Conservation (phyloP, 2,329 filamentous ascomycete genomes). For the Aureobasidium mangrovei region DNA sequence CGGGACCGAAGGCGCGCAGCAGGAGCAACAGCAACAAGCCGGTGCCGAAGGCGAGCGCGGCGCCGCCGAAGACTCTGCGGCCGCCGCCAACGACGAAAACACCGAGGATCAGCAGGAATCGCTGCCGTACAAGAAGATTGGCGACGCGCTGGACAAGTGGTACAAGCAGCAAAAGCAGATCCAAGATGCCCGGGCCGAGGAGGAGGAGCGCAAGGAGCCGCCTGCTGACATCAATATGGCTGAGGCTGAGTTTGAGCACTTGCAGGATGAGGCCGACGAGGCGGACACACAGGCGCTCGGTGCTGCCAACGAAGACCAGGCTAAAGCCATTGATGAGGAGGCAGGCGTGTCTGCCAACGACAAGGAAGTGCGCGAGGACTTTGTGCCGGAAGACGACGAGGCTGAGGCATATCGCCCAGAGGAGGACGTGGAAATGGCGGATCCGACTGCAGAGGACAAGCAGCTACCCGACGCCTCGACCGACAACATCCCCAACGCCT, state of each 20-base stretch:
- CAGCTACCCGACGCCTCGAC: slow-evolving; percentile 19
- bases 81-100: slow-evolving; percentile 13
- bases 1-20: slow-evolving; percentile 56
- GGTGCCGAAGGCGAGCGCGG: slow-evolving; percentile 17
- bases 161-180: slow-evolving; percentile 84
- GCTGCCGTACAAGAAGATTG: slow-evolving; percentile 87
- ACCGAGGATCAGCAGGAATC: slow-evolving; percentile 13
- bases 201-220: slow-evolving; percentile 43
- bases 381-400: slow-evolving; percentile 22
- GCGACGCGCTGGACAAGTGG: slow-evolving; percentile 87
- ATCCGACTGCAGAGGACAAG: slow-evolving; percentile 22
- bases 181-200: slow-evolving; percentile 35
- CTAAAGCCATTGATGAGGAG: slow-evolving; percentile 73
- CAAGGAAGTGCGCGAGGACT: slow-evolving; percentile 24
- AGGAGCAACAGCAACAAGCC: slow-evolving; percentile 37
- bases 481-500: slow-evolving; percentile 32
- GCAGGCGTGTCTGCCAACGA: slow-evolving; percentile 72
- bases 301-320: slow-evolving; percentile 78
- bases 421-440: slow-evolving; percentile 31
- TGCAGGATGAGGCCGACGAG: slow-evolving; percentile 71
- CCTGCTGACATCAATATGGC: slow-evolving; percentile 62
- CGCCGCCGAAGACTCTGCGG: slow-evolving; percentile 12
- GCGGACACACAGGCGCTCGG: slow-evolving; percentile 90
- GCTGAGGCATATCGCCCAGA: slow-evolving; percentile 27
- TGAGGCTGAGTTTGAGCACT: slow-evolving; percentile 83